Evolutionary conservation across 2,329 filamentous ascomycete species (phyloP).

Genomic region (Penicillium fuscoglaucum): DNA sequence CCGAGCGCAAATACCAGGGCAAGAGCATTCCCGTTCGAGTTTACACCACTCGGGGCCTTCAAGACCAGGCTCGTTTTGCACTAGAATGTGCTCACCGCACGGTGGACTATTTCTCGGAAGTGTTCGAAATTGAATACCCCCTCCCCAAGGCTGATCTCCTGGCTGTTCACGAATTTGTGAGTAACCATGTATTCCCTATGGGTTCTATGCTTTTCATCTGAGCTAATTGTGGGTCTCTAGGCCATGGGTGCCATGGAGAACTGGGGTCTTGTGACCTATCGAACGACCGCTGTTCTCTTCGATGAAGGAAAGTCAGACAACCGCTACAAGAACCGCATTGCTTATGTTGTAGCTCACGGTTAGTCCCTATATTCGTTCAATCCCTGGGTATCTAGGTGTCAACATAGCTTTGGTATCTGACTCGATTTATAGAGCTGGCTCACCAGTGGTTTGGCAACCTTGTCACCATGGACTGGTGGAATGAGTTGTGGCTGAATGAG

Average conservation of each 20-base stretch:
- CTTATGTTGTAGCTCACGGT: slow-evolving; percentile 93
- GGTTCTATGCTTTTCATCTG: not conserved
- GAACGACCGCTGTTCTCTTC: slow-evolving; percentile 93
- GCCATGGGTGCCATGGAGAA: slow-evolving; percentile 82
- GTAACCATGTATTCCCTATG: slow-evolving; percentile 32
- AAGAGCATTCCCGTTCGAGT: slow-evolving; percentile 90
- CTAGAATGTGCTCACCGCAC: slow-evolving; percentile 88
- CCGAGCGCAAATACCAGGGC: slow-evolving; percentile 85
- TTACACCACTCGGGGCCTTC: slow-evolving; percentile 92
- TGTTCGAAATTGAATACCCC: slow-evolving; percentile 90
- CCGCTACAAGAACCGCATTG: slow-evolving; percentile 87
- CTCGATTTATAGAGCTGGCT: slow-evolving; percentile 65
- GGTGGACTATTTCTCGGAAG: slow-evolving; percentile 93
- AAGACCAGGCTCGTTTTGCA: slow-evolving; percentile 86
- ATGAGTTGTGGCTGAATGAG: slow-evolving; percentile 90
- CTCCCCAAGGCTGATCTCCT: slow-evolving; percentile 88
- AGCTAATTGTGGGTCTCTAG: slow-evolving; percentile 45
- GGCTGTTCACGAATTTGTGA: slow-evolving; percentile 88
- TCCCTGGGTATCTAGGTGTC: not conserved
- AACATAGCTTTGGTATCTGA: not conserved
- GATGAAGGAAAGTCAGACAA: slow-evolving; percentile 89
- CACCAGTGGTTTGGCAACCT: slow-evolving; percentile 97
- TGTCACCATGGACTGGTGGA: slow-evolving; percentile 97
- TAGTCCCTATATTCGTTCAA: slow-evolving; percentile 13
- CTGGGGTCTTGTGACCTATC: slow-evolving; percentile 94